These are phyloP conservation scores for Coemansia sp. DNA, from an alignment of 192 early-diverging fungal genomes.

Conservation along the genomic window DNA sequence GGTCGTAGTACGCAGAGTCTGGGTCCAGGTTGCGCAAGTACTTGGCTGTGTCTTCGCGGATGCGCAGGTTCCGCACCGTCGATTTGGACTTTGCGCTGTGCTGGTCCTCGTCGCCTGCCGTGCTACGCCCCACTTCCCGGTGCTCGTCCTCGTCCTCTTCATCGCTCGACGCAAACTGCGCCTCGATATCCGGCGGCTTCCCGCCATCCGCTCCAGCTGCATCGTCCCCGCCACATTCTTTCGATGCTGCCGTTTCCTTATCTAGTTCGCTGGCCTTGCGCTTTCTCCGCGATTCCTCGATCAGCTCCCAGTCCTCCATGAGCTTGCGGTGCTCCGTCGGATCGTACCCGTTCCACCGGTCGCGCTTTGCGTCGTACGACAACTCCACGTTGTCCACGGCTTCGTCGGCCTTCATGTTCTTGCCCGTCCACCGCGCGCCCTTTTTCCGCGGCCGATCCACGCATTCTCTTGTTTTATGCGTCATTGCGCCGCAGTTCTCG, in stretches of 20 bases:
- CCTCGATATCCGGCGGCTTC: conserved; percentile 21
- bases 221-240: background rate
- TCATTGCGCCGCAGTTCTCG: conserved; percentile 95
- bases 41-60: conserved; percentile 99
- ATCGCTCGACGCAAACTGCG: conserved; percentile 55
- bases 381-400: conserved; percentile 70
- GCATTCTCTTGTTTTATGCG: conserved; percentile 93
- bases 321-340: conserved; percentile 73
- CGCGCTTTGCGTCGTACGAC: conserved; percentile 93
- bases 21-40: conserved; percentile 95
- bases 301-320: conserved; percentile 74
- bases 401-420: conserved; percentile 84
- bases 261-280: conserved; percentile 75
- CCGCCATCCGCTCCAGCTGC: background rate
- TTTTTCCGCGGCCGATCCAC: conserved; percentile 86
- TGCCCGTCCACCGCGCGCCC: conserved; percentile 86
- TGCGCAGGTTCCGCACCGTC: conserved; percentile 94
- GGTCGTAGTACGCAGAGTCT: conserved; percentile 96
- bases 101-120: conserved; percentile 62
- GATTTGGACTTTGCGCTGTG: conserved; percentile 83
- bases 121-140: conserved; percentile 64
- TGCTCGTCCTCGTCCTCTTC: conserved; percentile 87
- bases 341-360: conserved; percentile 99
- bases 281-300: conserved; percentile 84
- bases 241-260: conserved; percentile 27